Evolutionary conservation across 1,284 basidiomycete genomes (phyloP).

Genomic region (Megacollybia platyphylla): DNA sequence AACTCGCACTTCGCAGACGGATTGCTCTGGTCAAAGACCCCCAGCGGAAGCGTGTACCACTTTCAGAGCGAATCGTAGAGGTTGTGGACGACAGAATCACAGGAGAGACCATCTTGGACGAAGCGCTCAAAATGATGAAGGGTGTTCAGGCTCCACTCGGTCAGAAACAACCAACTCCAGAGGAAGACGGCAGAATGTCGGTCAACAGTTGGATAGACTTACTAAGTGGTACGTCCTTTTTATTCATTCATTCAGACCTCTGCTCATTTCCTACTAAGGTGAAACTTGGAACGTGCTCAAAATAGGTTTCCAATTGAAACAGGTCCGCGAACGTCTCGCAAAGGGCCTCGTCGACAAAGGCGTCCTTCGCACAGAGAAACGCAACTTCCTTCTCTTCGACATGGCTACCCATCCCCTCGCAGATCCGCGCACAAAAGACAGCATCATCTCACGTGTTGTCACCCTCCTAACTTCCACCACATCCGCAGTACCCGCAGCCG

Average conservation of each 20-base stretch:
- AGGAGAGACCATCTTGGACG: constrained; percentile 91
- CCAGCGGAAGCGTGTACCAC: constrained; percentile 60
- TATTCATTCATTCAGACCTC: neutral
- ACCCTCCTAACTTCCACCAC: constrained; percentile 76
- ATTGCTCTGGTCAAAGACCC: constrained; percentile 85
- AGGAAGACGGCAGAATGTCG: constrained; percentile 57
- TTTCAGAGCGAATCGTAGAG: constrained; percentile 80
- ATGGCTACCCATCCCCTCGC: constrained; percentile 97
- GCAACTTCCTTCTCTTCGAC: constrained; percentile 95
- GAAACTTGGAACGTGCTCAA: constrained; percentile 99
- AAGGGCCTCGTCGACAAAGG: constrained; percentile 97
- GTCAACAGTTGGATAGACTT: constrained; percentile 91
- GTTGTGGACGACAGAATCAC: constrained; percentile 86
- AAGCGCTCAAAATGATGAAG: constrained; percentile 93
- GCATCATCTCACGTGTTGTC: constrained; percentile 65
- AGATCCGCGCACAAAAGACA: constrained; percentile 81
- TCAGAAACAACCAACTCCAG: neutral
- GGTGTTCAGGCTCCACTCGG: constrained; percentile 30
- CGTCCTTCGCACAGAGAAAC: constrained; percentile 91
- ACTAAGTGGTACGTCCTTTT: constrained; percentile 53
- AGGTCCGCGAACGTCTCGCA: constrained; percentile 91
- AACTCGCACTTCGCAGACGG: constrained; percentile 81
- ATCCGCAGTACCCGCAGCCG: constrained; percentile 60
- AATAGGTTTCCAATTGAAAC: constrained; percentile 94
- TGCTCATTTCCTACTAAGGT: constrained; percentile 33